These are phyloP conservation scores for Brassica hybrid DNA, from an alignment of 441 rosid species.

Conservation along the genomic window DNA sequence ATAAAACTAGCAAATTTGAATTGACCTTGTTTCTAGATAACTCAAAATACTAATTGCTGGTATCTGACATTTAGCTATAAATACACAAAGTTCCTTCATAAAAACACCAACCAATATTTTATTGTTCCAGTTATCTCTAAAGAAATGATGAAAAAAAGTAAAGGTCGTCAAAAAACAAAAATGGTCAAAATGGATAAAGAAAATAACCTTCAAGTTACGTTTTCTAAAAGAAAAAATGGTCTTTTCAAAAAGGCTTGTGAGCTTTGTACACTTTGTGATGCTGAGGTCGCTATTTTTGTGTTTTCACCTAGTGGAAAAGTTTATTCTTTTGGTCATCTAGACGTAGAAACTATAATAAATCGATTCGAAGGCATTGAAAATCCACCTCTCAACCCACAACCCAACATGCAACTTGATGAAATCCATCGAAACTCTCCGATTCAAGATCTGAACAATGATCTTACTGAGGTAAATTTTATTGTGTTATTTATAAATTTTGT, in stretches of 20 bases:
- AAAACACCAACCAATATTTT: not conserved
- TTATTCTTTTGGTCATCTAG: slow-evolving; percentile 68
- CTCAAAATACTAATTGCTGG: not conserved
- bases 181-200: slow-evolving; percentile 63
- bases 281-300: slow-evolving; percentile 50
- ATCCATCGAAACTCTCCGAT: slow-evolving; percentile 47
- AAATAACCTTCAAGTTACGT: slow-evolving; percentile 61
- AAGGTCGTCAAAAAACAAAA: slow-evolving; percentile 59
- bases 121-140: not conserved
- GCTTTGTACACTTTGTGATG: slow-evolving; percentile 63
- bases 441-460: slow-evolving; percentile 47
- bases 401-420: slow-evolving; percentile 49
- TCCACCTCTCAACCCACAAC: slow-evolving; percentile 13
- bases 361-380: slow-evolving; percentile 28
- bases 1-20: not conserved
- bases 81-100: not conserved
- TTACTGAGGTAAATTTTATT: slow-evolving; percentile 48
- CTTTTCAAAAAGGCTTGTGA: slow-evolving; percentile 71
- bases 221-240: slow-evolving; percentile 61
- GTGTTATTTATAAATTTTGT: not conserved
- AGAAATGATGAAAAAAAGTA: slow-evolving; percentile 52
- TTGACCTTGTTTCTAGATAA: not conserved
- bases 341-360: slow-evolving; percentile 44
- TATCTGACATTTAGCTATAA: slow-evolving; percentile 26
- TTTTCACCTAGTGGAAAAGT: slow-evolving; percentile 59